Base-by-base conservation (phyloP, 306 rosid genomes). In the Quercus variabilis region DNA sequence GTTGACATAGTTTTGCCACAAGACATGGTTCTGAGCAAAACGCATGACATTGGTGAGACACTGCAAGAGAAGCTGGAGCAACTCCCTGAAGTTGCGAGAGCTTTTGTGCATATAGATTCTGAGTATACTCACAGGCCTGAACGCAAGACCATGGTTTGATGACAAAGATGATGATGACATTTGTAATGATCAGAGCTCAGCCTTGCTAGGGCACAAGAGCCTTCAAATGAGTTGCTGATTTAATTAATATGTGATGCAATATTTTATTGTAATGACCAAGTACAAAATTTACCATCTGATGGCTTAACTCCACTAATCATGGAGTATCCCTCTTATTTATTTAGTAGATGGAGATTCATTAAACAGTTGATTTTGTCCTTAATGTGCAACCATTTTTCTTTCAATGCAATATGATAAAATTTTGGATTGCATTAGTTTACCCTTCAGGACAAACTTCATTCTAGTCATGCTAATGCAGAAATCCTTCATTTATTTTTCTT, bases 71-170 rank as follows among this genome's bases (percentile, higher is more conserved):
- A 92, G 77, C 84, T 92, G 0, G 97, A 92, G 81, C 91, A 88
- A 19, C 89, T 91, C 69, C 89, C 90, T 10, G 94, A 90, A 13
- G 91, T 92, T 19, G 97, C 89, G 58, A 79, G 94, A 69, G 97
- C 96, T 74, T 92, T 92, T 55, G 97, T 92, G 62, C 97, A 92
- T 69, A 82, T 86, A 3, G 97, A 92, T 85, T 92, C 85, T 43
- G 96, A 92, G 81, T 89, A 65, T 64, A 77, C 89, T 84, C 96
- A 92, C 59, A 79, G 92, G 78, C 96, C 97, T 5, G 96, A 92
- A 69, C 97, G 91, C 74, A 90, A 87, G 46, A 38, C 10, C 46
- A 38, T 7, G 78, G 68, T 59, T 9, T 85, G 84, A 88, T 55
- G 72, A 31, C 0, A 31, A 31, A 31, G 35, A 31, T 31, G 35